These are phyloP conservation scores for Pilaira anomala DNA, from an alignment of 192 early-diverging fungal species.

Conservation along the genomic window DNA sequence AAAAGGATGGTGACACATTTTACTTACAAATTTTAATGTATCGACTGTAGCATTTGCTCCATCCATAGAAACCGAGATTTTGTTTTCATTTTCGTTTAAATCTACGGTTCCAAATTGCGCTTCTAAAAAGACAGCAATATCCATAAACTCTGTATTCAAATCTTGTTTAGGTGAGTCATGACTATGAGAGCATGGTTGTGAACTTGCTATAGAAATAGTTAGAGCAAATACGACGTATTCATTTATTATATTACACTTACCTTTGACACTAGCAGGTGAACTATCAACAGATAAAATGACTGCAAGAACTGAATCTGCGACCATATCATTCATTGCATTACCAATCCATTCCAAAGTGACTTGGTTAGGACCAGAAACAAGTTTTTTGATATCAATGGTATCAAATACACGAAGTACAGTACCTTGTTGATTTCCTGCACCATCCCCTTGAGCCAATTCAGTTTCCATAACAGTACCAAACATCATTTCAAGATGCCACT, in stretches of 20 bases:
- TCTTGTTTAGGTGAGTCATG: constrained; percentile 18
- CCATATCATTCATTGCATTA: constrained; percentile 90
- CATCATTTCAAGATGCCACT: constrained; percentile 92
- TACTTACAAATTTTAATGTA: constrained; percentile 32
- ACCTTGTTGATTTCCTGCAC: constrained; percentile 17
- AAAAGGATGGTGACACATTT: background rate
- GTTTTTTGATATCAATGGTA: constrained; percentile 68
- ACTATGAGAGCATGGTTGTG: constrained; percentile 17
- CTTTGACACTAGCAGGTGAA: constrained; percentile 87
- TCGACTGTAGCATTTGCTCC: constrained; percentile 26
- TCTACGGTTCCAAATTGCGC: constrained; percentile 31
- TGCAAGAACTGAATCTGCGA: constrained; percentile 90
- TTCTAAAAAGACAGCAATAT: constrained; percentile 22
- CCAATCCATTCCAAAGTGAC: constrained; percentile 90
- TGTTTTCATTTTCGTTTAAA: constrained; percentile 22
- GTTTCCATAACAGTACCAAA: constrained; percentile 71
- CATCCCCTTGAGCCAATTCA: constrained; percentile 26
- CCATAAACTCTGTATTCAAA: constrained; percentile 24
- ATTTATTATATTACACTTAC: constrained; percentile 7
- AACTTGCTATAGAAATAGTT: constrained; percentile 18
- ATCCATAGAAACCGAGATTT: constrained; percentile 22
- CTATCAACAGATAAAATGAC: constrained; percentile 82
- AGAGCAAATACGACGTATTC: background rate
- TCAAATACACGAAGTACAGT: constrained; percentile 61
- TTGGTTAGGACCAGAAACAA: constrained; percentile 50